Percentiles rank a stretch among this genome's conserved stretches.
These are phyloP conservation scores for Raphanus sativus DNA, from an alignment of 345 rosid species.

Conservation along the genomic window DNA sequence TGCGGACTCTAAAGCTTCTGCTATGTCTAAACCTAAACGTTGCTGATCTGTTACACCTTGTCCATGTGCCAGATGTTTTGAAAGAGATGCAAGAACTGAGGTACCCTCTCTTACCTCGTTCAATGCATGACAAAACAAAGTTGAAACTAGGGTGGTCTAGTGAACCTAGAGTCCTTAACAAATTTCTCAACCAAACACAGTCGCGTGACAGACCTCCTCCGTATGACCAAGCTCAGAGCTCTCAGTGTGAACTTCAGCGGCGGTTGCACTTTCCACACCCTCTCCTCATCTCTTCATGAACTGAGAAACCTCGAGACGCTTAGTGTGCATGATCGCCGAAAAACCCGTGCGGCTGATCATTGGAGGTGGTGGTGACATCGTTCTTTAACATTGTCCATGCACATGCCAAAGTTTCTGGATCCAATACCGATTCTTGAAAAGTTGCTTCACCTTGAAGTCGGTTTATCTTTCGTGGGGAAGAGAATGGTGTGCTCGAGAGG, in stretches of 20 bases:
- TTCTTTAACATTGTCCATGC: slow-evolving; percentile 18
- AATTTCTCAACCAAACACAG: neutral
- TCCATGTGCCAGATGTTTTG: slow-evolving; percentile 30
- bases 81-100: slow-evolving; percentile 1
- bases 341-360: neutral
- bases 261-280: neutral
- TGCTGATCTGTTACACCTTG: neutral
- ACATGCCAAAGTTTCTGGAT: slow-evolving; percentile 41
- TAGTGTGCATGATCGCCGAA: neutral
- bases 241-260: neutral
- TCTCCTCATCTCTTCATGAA: slow-evolving; percentile 14
- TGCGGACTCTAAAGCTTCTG: slow-evolving; percentile 24
- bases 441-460: slow-evolving; percentile 38
- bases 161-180: slow-evolving; percentile 9
- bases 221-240: slow-evolving; percentile 21
- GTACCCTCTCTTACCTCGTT: slow-evolving; percentile 16
- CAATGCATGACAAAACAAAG: neutral
- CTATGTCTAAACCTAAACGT: slow-evolving; percentile 22
- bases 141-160: slow-evolving; percentile 16
- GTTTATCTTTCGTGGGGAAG: slow-evolving; percentile 26
- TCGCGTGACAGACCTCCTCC: slow-evolving; percentile 5
- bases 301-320: slow-evolving; percentile 1
- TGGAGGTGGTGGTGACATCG: neutral
- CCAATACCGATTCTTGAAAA: slow-evolving; percentile 47
- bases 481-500: slow-evolving; percentile 28